These are phyloP conservation scores for Corynespora cassiicola DNA, from an alignment of 2,329 filamentous ascomycete species.

Conservation along the genomic window DNA sequence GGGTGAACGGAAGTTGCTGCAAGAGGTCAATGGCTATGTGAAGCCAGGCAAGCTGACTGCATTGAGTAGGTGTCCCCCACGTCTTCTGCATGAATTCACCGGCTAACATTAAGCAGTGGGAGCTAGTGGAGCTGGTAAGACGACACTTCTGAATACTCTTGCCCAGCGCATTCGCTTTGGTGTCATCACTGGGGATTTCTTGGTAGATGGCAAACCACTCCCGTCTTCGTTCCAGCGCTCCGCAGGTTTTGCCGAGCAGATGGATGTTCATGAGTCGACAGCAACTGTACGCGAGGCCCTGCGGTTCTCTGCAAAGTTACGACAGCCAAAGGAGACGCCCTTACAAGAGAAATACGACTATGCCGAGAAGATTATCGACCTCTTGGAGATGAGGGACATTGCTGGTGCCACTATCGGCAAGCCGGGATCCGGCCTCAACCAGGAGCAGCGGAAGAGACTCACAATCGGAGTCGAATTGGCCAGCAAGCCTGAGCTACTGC, in stretches of 20 bases:
- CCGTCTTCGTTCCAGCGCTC: conserved; percentile 77
- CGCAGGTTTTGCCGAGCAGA: conserved; percentile 78
- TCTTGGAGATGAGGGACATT: conserved; percentile 70
- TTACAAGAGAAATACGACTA: conserved; percentile 68
- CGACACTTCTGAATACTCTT: conserved; percentile 43
- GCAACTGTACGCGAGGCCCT: conserved; percentile 70
- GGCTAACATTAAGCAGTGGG: too few species aligned
- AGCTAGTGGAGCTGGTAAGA: conserved; percentile 63
- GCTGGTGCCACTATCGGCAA: conserved; percentile 69
- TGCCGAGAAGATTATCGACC: conserved; percentile 68
- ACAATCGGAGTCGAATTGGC: conserved; percentile 68
- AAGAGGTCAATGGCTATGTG: conserved; percentile 79
- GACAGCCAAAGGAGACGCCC: conserved; percentile 65
- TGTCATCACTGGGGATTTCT: conserved; percentile 52
- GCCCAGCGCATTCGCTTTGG: conserved; percentile 54
- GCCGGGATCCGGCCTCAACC: conserved; percentile 56
- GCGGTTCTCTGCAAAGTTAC: conserved; percentile 67
- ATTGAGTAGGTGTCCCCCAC: conserved; percentile 81
- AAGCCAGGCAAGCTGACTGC: conserved; percentile 90
- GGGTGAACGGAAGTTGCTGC: conserved; percentile 57
- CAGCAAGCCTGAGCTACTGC: conserved; percentile 71
- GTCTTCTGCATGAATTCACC: too few species aligned
- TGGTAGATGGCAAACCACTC: conserved; percentile 49
- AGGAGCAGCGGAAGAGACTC: conserved; percentile 72
- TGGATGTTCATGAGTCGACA: conserved; percentile 68